Evolutionary conservation across 805 yeast genomes (phyloP).

Genomic region (Kuraishia piskuri): DNA sequence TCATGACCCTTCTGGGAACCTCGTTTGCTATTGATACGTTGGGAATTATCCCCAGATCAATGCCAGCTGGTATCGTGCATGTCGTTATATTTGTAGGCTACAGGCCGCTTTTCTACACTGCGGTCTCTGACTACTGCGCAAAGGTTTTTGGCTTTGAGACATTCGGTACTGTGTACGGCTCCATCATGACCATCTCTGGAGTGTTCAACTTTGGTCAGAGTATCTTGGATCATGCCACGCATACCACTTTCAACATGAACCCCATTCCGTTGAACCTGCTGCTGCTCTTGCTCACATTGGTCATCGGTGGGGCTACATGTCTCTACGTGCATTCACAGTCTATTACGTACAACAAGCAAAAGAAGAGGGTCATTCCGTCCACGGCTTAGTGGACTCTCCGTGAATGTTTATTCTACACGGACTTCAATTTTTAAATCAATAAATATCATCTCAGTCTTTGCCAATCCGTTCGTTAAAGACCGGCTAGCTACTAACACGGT

Average conservation of each 20-base stretch:
- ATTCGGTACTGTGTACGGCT: slow-evolving; percentile 72
- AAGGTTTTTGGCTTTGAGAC: slow-evolving; percentile 90
- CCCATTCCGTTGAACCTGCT: slow-evolving; percentile 41
- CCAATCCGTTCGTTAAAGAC: too few species aligned
- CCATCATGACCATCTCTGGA: slow-evolving; percentile 46
- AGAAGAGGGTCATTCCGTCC: slow-evolving; percentile 2
- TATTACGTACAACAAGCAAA: slow-evolving; percentile 6
- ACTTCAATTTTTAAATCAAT: background rate
- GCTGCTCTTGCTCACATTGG: slow-evolving; percentile 28
- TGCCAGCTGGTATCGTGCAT: slow-evolving; percentile 32
- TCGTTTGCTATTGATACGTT: slow-evolving; percentile 38
- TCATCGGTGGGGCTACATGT: slow-evolving; percentile 35
- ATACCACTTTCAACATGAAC: slow-evolving; percentile 43
- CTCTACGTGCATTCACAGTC: slow-evolving; percentile 27
- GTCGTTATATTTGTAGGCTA: slow-evolving; percentile 40
- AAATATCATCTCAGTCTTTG: too few species aligned
- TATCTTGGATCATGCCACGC: slow-evolving; percentile 38
- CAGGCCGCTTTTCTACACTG: slow-evolving; percentile 89
- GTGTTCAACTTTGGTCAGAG: slow-evolving; percentile 39
- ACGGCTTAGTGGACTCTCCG: background rate
- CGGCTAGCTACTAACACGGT: too few species aligned
- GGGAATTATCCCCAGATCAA: slow-evolving; percentile 32
- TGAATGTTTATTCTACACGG: background rate
- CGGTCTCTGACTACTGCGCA: slow-evolving; percentile 85
- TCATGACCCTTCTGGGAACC: slow-evolving; percentile 28